These are phyloP conservation scores for Curvularia sp. DNA, from an alignment of 2,329 filamentous ascomycete species.

Conservation along the genomic window DNA sequence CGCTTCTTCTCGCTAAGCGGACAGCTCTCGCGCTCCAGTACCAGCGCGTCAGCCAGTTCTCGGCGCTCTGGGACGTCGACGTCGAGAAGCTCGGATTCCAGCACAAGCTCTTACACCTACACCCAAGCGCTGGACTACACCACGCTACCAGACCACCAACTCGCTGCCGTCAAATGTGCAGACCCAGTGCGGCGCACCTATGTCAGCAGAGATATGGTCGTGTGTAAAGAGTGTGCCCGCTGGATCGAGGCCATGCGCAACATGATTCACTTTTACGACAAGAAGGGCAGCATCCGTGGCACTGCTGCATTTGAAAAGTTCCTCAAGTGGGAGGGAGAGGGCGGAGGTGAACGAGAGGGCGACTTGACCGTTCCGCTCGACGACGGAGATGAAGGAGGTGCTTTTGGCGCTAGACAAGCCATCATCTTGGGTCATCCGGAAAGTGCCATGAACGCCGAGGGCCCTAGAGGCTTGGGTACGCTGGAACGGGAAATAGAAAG, in stretches of 20 bases:
- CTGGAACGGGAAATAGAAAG: constrained; percentile 14
- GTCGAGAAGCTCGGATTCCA: constrained; percentile 24
- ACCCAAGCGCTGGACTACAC: constrained; percentile 26
- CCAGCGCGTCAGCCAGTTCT: constrained; percentile 27
- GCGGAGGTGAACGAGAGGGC: constrained; percentile 22
- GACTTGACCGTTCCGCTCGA: constrained; percentile 33
- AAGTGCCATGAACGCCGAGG: constrained; percentile 21
- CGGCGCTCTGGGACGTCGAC: constrained; percentile 18
- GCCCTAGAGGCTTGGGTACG: constrained; percentile 23
- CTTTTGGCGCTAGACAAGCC: constrained; percentile 31
- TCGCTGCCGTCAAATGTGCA: constrained; percentile 30
- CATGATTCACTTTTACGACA: constrained; percentile 42
- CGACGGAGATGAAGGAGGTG: constrained; percentile 18
- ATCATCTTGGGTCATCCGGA: constrained; percentile 34
- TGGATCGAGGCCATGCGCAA: constrained; percentile 40
- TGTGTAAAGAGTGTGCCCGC: constrained; percentile 40
- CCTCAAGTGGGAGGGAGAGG: constrained; percentile 34
- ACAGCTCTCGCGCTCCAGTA: constrained; percentile 34
- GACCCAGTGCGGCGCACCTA: constrained; percentile 28
- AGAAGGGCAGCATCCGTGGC: constrained; percentile 40
- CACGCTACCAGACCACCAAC: constrained; percentile 38
- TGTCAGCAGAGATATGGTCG: constrained; percentile 35
- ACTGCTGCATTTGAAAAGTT: constrained; percentile 42
- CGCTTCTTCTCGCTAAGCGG: constrained; percentile 37
- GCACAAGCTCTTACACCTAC: constrained; percentile 20